Conservation (phyloP, 768 basidiomycete genomes). For the Trametes elegans region DNA sequence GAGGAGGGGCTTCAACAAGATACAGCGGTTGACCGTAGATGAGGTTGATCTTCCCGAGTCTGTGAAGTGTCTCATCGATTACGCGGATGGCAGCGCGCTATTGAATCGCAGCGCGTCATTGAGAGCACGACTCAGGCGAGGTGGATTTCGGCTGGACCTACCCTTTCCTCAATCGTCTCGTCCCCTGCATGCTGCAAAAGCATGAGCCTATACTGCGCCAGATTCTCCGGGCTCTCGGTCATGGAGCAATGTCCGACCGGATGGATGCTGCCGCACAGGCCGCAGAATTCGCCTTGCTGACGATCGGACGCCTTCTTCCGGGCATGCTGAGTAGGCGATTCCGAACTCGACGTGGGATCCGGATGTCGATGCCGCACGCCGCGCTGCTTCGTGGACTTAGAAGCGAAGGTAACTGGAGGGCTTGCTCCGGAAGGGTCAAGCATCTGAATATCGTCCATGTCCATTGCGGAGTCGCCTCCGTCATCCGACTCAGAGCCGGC, state of each 20-base stretch:
- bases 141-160: slow-evolving; percentile 31
- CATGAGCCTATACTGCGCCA: slow-evolving; percentile 69
- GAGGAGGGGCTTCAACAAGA: slow-evolving; percentile 40
- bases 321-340: slow-evolving; percentile 18
- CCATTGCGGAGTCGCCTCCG: slow-evolving; percentile 7
- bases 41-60: slow-evolving; percentile 54
- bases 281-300: slow-evolving; percentile 39
- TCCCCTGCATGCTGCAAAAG: slow-evolving; percentile 60
- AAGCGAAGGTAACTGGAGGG: neutral
- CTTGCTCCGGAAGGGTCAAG: neutral
- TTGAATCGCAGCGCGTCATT: slow-evolving; percentile 9
- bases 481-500: slow-evolving; percentile 23
- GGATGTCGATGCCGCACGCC: neutral
- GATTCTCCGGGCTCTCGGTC: slow-evolving; percentile 62
- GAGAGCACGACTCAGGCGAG: neutral
- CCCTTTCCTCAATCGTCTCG: slow-evolving; percentile 65
- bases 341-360: neutral
- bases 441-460: slow-evolving; percentile 13
- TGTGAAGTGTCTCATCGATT: slow-evolving; percentile 63
- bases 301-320: neutral
- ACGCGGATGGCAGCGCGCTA: slow-evolving; percentile 65
- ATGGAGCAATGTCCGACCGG: slow-evolving; percentile 59
- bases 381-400: neutral
- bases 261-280: slow-evolving; percentile 60
- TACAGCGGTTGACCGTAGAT: slow-evolving; percentile 65